Evolutionary conservation across 2,329 filamentous ascomycete species (phyloP), one percentile per base, ranked within the genome.

Genomic region (Alternaria triticimaculans): DNA sequence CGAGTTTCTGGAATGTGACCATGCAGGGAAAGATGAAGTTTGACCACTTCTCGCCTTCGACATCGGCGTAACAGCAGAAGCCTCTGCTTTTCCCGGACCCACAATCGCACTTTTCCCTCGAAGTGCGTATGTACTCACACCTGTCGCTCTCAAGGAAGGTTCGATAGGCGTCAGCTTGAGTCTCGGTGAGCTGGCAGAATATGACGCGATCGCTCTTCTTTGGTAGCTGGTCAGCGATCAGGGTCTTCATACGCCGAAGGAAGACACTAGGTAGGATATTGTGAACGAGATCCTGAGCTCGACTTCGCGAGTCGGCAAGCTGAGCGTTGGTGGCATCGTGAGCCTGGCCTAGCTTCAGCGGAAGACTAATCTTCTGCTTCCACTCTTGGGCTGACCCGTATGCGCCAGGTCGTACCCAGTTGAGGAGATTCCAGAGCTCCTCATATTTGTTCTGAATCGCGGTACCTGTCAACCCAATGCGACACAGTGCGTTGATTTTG

Each of bases 401-500:
- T 43, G 80, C 81, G 0, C 94, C 95, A 0, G 96, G 96, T 71
- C 96, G 96, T 0, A 94, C 94, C 96, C 96, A 99, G 77, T 99
- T 97, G 3, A 99, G 84, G 0, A 99, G 84, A 0, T 94, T 96
- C 95, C 95, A 99, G 1, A 99, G 86, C 78, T 99, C 96, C 76
- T 97, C 93, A 77, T 99, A 99, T 69, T 93, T 96, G 80, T 99
- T 99, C 77, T 99, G 96, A 48, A 99, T 97, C 0, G 95, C 95
- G 0, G 96, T 99, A 2, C 96, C 96, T 0, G 94, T 98, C 9
- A 99, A 84, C 0, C 96, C 96, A 64, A 99, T 94, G 33, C 96
- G 88, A 75, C 96, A 98, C 3, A 98, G 86, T 0, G 94, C 89
- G 72, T 99, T 99, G 70, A 98, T 85, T 65, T 94, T 88, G 72